Evolutionary conservation across 345 rosid genomes (phyloP), one percentile per base, ranked within the genome.

Genomic region (Eucalyptus cloeziana): DNA sequence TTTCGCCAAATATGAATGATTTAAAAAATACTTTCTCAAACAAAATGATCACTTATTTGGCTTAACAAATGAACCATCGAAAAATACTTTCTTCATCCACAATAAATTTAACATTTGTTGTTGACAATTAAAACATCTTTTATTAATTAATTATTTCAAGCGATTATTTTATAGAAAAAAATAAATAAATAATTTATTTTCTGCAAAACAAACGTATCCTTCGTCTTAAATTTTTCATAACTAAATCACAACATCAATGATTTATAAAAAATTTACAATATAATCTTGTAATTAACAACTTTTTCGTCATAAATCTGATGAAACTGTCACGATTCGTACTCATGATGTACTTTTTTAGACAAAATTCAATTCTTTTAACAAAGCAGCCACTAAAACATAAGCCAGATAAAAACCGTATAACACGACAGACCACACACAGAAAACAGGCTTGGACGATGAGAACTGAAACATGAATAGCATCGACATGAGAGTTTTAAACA

Each of bases 191-290:
- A 22, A 56, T 56, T 22, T 24, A 56, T 4, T 56, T 56, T 0
- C 3, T 0, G 3, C 0, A 0, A 4, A 56, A 56, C 0, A 56
- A 56, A 9, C 1, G 4, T 24, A 24, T 0, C 7, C 1, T 0
- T 13, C 16, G 2, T 76, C 47, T 43, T 76, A 40, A 76, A 11
- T 19, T 76, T 76, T 22, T 40, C 47, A 21, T 21, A 6, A 21
- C 15, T 21, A 76, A 40, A 76, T 76, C 47, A 40, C 4, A 11
- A 17, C 44, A 71, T 4, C 13, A 71, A 37, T 24, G 47, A 10
- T 40, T 76, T 40, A 5, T 0, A 44, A 21, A 76, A 76, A 40
- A 10, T 0, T 3, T 21, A 37, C 25, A 6, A 76, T 25, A 21
- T 21, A 76, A 21, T 76, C 85, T 21, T 5, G 1, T 40, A 40